These are phyloP conservation scores for Cytidiella melzeri DNA, from an alignment of 768 basidiomycete genomes.

Conservation along the genomic window DNA sequence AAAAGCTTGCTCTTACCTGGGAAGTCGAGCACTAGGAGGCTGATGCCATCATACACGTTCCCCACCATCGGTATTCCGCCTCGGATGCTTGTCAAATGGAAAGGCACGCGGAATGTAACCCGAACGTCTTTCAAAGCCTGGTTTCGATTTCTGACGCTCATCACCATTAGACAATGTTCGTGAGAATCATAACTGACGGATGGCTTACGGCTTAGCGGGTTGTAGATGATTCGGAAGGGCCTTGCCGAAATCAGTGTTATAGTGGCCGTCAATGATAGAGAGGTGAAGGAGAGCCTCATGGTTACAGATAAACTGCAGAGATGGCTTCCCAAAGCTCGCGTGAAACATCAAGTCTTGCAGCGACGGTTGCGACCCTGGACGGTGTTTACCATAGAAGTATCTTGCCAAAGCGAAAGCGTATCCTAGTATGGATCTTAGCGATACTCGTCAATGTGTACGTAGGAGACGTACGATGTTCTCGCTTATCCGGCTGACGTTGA, in stretches of 20 bases:
- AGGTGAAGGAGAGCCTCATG: slow-evolving; percentile 23
- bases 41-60: slow-evolving; percentile 9
- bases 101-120: slow-evolving; percentile 18
- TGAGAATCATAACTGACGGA: background rate
- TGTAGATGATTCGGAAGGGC: background rate
- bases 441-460: background rate
- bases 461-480: slow-evolving; percentile 10
- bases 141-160: slow-evolving; percentile 6
- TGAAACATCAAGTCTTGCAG: slow-evolving; percentile 13
- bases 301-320: slow-evolving; percentile 25
- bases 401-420: slow-evolving; percentile 12
- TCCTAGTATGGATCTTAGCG: background rate
- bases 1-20: slow-evolving; percentile 15
- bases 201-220: slow-evolving; percentile 8
- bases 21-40: slow-evolving; percentile 13
- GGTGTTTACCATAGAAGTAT: slow-evolving; percentile 13
- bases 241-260: slow-evolving; percentile 15
- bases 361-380: background rate
- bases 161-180: background rate
- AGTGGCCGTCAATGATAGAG: slow-evolving; percentile 20
- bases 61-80: slow-evolving; percentile 13
- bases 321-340: slow-evolving; percentile 18
- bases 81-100: slow-evolving; percentile 11
- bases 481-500: slow-evolving; percentile 8
- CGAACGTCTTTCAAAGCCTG: slow-evolving; percentile 3